phyloP scores from a whole-genome alignment of 768 basidiomycete species.

The Lentinula sp. region DNA sequence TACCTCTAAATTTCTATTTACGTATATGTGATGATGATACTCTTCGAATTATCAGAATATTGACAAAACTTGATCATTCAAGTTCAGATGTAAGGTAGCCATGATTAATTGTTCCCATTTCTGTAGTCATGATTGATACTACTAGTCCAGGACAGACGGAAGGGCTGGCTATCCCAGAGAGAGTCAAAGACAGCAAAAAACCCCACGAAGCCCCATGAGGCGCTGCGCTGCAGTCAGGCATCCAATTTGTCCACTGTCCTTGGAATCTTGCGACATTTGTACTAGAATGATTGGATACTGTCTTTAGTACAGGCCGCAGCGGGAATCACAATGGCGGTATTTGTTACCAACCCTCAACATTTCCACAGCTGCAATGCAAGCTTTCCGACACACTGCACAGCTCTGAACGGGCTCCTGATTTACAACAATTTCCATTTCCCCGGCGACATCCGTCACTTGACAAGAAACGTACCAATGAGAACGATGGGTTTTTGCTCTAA shows the following conservation, averaged over 20 bases:
- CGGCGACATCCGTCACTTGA: conserved; percentile 59
- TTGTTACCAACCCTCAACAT: conserved; percentile 55
- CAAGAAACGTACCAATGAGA: background rate
- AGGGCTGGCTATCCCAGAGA: background rate
- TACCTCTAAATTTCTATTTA: too few species aligned
- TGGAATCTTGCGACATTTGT: conserved; percentile 55
- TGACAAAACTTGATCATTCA: background rate
- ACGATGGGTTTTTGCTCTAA: background rate
- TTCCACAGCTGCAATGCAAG: conserved; percentile 55
- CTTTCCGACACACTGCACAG: conserved; percentile 54
- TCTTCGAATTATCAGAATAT: background rate
- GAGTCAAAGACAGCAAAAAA: background rate
- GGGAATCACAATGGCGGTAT: background rate
- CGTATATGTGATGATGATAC: background rate
- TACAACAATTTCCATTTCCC: conserved; percentile 54
- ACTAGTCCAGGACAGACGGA: background rate
- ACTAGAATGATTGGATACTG: conserved; percentile 29
- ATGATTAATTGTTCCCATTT: too few species aligned
- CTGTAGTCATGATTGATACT: too few species aligned
- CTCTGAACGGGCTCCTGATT: conserved; percentile 28
- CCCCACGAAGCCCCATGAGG: background rate
- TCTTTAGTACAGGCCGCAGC: background rate
- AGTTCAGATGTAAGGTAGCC: too few species aligned
- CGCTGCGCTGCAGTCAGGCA: background rate
- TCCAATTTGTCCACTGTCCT: conserved; percentile 43